These are phyloP conservation scores for Macrocybe gigantea DNA, from an alignment of 768 basidiomycete species.

Conservation along the genomic window DNA sequence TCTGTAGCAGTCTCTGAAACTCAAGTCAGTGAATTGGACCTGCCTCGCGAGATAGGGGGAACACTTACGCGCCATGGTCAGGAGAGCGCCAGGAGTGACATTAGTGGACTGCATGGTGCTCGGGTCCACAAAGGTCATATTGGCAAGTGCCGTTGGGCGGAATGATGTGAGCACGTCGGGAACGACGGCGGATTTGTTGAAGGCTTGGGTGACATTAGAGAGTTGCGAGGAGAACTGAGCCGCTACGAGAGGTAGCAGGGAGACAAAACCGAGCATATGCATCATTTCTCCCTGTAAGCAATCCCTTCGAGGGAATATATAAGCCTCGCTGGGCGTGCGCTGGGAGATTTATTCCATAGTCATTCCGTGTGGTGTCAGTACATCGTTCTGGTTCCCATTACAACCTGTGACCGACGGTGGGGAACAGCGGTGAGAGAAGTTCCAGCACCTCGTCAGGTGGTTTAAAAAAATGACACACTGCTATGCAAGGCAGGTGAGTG, in stretches of 20 bases:
- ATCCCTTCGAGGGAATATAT: too few species aligned
- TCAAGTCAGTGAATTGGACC: background rate
- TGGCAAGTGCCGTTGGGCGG: conserved; percentile 26
- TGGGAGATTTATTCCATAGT: too few species aligned
- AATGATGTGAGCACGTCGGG: conserved; percentile 33
- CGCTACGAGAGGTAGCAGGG: conserved; percentile 7
- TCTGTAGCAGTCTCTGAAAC: conserved; percentile 25
- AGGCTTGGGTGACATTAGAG: conserved; percentile 20
- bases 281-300: background rate
- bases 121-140: conserved; percentile 32
- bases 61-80: conserved; percentile 30
- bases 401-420: too few species aligned
- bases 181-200: conserved; percentile 33
- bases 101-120: conserved; percentile 18
- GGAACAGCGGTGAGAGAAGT: too few species aligned
- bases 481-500: too few species aligned
- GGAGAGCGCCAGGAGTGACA: conserved; percentile 28
- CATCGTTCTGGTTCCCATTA: too few species aligned
- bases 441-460: too few species aligned
- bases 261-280: conserved; percentile 1
- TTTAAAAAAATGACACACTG: too few species aligned
- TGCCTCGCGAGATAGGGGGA: background rate
- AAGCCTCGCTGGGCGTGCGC: too few species aligned
- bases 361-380: too few species aligned
- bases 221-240: conserved; percentile 11